A percentile compares a stretch with the other conserved stretches of the same genome.
Conservation (phyloP, 2,329 filamentous ascomycete species). For the Septoria petroselini region DNA sequence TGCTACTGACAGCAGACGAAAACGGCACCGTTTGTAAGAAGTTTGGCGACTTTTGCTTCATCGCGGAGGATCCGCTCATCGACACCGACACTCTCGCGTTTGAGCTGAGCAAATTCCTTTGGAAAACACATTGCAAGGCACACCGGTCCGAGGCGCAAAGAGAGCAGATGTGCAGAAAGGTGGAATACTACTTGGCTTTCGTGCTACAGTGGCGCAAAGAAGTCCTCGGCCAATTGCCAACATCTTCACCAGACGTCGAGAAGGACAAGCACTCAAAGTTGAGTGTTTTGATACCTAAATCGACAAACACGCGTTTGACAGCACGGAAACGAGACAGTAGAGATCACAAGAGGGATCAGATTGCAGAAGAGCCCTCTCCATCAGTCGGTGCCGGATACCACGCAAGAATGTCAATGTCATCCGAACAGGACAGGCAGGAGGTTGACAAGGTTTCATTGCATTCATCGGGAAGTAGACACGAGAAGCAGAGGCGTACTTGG, state of each 20-base stretch:
- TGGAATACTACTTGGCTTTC: constrained; percentile 4
- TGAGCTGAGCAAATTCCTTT: background rate
- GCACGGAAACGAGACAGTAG: constrained; percentile 7
- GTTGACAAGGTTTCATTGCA: constrained; percentile 1
- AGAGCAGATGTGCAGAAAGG: background rate
- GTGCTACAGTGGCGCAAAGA: constrained; percentile 5
- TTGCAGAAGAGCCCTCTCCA: background rate
- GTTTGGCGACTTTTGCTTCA: constrained; percentile 11
- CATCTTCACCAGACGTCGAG: background rate
- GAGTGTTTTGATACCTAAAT: constrained; percentile 5
- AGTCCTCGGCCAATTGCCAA: background rate
- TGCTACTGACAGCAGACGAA: background rate
- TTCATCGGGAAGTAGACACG: constrained; percentile 6
- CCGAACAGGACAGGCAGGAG: constrained; percentile 8
- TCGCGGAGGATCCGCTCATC: constrained; percentile 7
- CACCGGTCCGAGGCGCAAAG: background rate
- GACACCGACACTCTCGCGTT: background rate
- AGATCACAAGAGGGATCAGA: background rate
- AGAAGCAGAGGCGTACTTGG: constrained; percentile 7
- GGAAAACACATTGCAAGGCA: constrained; percentile 8
- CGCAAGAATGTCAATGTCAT: constrained; percentile 7
- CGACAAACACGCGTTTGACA: background rate
- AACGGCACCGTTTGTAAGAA: background rate
- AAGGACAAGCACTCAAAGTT: constrained; percentile 6
- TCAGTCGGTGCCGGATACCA: constrained; percentile 4